Base-by-base conservation (phyloP, 1,284 basidiomycete species). In the Boletus subluridellus region DNA sequence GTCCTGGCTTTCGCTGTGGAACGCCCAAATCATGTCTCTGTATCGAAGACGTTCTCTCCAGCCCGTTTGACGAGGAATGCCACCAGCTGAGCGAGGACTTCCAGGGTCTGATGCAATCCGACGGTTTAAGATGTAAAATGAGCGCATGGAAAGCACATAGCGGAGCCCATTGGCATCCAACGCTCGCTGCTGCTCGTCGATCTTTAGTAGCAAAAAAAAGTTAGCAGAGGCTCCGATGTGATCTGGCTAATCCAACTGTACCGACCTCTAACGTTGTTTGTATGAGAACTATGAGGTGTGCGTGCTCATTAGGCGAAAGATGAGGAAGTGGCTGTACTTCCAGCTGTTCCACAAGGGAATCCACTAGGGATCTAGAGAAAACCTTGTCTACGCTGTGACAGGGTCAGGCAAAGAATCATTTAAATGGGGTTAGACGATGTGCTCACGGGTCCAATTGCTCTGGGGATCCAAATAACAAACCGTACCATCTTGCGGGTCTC, bases 11-110 rank as follows among this genome's bases (percentile, higher is more conserved):
- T 96, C 90, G 69, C 94, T 97, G 68, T 96, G 91, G 66, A 90
- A 94, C 0, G 95, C 95, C 94, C 95, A 98, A 10, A 96, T 81
- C 76, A 95, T 92, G 71, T 98, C 95, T 41, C 94, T 85, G 72
- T 92, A 95, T 24, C 92, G 85, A 52, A 96, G 78, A 15, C 92
- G 85, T 61, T 86, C 83, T 65, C 90, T 78, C 58, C 82, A 79
- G 38, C 80, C 80, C 37, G 80, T 77, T 60, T 76, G 75, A 45
- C 76, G 76, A 12, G 76, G 75, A 11, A 76, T 68, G 0, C 68
- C 63, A 26, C 66, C 59, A 0, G 73, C 73, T 7, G 80, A 78
- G 44, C 73, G 69, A 14, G 81, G 80, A 49, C 78, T 80, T 53
- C 72, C 77, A 0, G 83, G 78, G 45, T 68, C 73, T 32, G 71